A percentile compares a stretch with the other conserved stretches of the same genome.
Conservation (phyloP, 192 early-diverging fungal genomes). For the Coemansia sp. region DNA sequence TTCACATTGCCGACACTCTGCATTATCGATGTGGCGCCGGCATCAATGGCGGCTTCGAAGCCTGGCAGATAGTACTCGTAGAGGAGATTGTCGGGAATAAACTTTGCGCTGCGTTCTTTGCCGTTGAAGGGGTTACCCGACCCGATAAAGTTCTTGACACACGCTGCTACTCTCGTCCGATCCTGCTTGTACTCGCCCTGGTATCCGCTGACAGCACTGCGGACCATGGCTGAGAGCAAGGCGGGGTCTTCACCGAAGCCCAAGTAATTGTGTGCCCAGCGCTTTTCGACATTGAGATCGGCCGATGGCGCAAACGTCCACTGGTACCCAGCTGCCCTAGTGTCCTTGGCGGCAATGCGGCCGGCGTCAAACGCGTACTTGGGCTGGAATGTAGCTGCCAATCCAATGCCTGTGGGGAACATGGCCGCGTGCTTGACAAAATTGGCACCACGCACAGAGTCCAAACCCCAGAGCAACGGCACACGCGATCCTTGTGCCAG, state of each 20-base stretch:
- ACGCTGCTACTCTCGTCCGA: constrained; percentile 61
- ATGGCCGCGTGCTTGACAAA: constrained; percentile 60
- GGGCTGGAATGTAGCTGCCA: constrained; percentile 64
- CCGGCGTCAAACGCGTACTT: constrained; percentile 60
- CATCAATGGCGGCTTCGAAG: constrained; percentile 60
- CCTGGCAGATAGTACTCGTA: constrained; percentile 65
- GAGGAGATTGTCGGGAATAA: constrained; percentile 31
- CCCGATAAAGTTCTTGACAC: constrained; percentile 63
- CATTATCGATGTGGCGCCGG: constrained; percentile 63
- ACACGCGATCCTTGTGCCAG: constrained; percentile 53
- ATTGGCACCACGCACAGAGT: constrained; percentile 61
- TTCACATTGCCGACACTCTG: constrained; percentile 59
- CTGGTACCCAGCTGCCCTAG: constrained; percentile 60
- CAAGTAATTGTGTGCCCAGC: constrained; percentile 42
- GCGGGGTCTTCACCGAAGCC: constrained; percentile 63
- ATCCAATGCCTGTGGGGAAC: constrained; percentile 60
- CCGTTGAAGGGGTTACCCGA: constrained; percentile 17
- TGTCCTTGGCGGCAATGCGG: constrained; percentile 62
- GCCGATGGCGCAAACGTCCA: constrained; percentile 61
- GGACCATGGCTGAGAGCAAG: constrained; percentile 56
- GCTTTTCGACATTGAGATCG: constrained; percentile 60
- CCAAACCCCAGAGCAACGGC: constrained; percentile 64
- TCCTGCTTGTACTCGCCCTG: constrained; percentile 71
- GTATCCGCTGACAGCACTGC: constrained; percentile 57
- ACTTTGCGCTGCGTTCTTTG: background rate